Conservation (phyloP, 139 green algal genomes). For the Micractinium conductrix region DNA sequence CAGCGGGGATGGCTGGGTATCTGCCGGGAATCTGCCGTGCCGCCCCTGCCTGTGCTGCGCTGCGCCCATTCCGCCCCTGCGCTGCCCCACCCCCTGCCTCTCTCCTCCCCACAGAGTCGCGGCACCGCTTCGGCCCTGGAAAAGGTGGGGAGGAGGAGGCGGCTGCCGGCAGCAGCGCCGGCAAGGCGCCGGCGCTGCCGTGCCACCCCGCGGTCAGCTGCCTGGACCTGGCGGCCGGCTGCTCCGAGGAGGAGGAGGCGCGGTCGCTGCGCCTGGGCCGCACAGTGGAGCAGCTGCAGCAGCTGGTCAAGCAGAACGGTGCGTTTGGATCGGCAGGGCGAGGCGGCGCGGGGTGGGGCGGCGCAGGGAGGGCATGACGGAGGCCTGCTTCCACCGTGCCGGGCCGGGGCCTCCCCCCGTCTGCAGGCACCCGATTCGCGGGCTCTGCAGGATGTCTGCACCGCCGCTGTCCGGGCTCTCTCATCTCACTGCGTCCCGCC, state of each 20-base stretch:
- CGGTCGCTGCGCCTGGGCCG: constrained; percentile 1
- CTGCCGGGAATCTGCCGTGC: not conserved
- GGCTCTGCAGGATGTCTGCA: too few relatives aligned
- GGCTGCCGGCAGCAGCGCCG: not conserved
- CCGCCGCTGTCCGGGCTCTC: too few relatives aligned
- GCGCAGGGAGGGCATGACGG: not conserved
- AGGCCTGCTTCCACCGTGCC: not conserved
- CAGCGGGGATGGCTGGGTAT: not conserved
- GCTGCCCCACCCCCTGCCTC: not conserved
- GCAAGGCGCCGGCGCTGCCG: not conserved
- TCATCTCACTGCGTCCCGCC: not conserved
- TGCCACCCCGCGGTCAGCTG: not conserved
- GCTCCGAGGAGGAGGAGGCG: not conserved
- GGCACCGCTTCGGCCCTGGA: constrained; percentile 1
- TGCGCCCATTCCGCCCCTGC: too few relatives aligned
- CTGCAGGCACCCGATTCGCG: not conserved
- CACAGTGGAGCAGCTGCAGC: constrained; percentile 41
- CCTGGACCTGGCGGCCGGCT: not conserved
- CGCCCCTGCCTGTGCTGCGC: not conserved
- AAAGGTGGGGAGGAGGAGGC: not conserved
- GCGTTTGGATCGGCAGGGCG: too few relatives aligned
- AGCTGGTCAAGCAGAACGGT: constrained; percentile 30
- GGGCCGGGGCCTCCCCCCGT: not conserved
- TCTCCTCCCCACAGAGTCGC: constrained; percentile 4
- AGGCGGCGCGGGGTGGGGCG: not conserved